phyloP scores from a whole-genome alignment of 2,329 filamentous ascomycete genomes.

The Lasiodiplodia sp. region DNA sequence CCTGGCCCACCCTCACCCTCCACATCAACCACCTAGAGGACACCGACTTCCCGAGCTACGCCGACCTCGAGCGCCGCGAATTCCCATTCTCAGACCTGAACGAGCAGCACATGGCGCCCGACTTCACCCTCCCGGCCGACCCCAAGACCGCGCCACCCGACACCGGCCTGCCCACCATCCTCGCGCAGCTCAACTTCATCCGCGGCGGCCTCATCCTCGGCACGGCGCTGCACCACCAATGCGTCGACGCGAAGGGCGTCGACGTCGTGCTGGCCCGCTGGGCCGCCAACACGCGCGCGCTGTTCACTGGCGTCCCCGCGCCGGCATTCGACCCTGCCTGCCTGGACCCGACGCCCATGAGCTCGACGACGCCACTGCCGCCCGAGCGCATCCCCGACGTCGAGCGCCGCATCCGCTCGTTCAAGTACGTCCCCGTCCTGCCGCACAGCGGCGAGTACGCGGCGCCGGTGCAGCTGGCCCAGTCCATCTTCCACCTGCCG shows the following conservation, averaged over 20 bases:
- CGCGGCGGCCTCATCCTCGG: slow-evolving; percentile 38
- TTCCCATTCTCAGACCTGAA: slow-evolving; percentile 32
- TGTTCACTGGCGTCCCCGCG: slow-evolving; percentile 30
- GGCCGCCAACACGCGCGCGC: slow-evolving; percentile 37
- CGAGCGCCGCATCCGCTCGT: background rate
- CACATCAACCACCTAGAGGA: slow-evolving; percentile 30
- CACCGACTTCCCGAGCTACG: slow-evolving; percentile 31
- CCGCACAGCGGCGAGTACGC: slow-evolving; percentile 31
- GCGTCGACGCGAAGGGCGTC: slow-evolving; percentile 36
- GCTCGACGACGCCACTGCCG: background rate
- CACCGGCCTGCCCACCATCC: slow-evolving; percentile 25
- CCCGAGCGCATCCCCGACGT: background rate
- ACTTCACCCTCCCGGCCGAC: background rate
- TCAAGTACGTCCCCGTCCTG: slow-evolving; percentile 33
- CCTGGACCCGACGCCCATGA: slow-evolving; percentile 25
- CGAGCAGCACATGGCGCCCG: slow-evolving; percentile 26
- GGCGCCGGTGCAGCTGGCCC: slow-evolving; percentile 23
- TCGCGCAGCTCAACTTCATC: slow-evolving; percentile 41
- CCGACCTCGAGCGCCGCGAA: slow-evolving; percentile 33
- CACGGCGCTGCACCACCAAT: slow-evolving; percentile 38
- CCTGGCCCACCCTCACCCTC: slow-evolving; percentile 28
- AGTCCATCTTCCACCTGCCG: background rate
- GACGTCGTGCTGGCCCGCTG: slow-evolving; percentile 32
- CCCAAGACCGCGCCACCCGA: background rate
- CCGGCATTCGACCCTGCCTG: slow-evolving; percentile 14